These are phyloP conservation scores for Chionographis japonica DNA, from an alignment of 106 monocot genomes.

Conservation along the genomic window DNA sequence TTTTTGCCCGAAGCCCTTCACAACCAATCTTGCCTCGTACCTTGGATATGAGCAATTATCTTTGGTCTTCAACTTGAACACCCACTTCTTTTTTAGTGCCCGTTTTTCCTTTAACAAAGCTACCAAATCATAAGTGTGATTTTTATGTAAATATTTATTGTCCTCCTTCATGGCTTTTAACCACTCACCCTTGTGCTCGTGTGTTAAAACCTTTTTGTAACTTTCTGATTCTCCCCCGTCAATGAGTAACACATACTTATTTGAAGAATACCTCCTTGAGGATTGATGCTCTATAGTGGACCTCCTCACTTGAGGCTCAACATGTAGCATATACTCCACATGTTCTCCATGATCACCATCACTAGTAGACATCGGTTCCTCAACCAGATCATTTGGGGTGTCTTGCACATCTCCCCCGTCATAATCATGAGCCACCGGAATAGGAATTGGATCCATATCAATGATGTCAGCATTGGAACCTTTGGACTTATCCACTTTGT, in stretches of 20 bases:
- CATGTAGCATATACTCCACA: too few relatives aligned
- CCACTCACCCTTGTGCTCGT: too few relatives aligned
- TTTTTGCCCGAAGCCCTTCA: background rate
- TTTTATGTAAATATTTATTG: background rate
- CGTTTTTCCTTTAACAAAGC: background rate
- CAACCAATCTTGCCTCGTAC: background rate
- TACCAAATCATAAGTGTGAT: background rate
- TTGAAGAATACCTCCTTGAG: background rate
- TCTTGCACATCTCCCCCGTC: background rate
- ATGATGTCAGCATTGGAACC: background rate
- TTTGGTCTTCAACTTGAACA: too few relatives aligned
- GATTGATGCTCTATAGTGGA: background rate
- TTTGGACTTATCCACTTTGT: background rate
- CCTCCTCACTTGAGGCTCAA: too few relatives aligned
- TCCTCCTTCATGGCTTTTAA: too few relatives aligned
- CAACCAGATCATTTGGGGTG: background rate
- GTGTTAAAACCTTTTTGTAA: too few relatives aligned
- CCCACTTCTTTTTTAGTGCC: too few relatives aligned
- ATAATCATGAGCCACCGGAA: background rate
- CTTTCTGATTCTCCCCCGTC: slow-evolving; percentile 1
- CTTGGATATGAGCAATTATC: background rate
- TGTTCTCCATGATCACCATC: too few relatives aligned
- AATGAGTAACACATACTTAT: background rate
- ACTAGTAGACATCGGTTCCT: background rate
- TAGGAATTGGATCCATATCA: background rate